Base-by-base conservation (phyloP, 2,329 filamentous ascomycete genomes). In the Aspergillus bombycis region DNA sequence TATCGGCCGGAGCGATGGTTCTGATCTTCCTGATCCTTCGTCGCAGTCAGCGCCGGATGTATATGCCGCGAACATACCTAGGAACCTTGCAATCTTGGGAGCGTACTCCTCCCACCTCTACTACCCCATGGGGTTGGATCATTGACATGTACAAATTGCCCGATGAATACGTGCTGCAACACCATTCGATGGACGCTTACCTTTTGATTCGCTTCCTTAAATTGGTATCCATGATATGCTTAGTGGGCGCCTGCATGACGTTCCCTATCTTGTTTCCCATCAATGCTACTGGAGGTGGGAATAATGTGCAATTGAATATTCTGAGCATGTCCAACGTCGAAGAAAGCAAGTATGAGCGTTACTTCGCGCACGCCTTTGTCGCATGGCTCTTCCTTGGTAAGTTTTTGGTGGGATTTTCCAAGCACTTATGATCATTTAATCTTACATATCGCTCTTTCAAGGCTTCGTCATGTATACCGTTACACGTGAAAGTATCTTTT, bases 141-240 rank as follows among this genome's bases (percentile, higher is more conserved):
- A 79, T 79, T 11, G 81, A 85, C 14, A 91, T 92, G 79, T 90
- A 87, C 80, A 85, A 85, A 70, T 77, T 88, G 23, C 83, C 85
- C 4, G 94, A 98, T 75, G 88, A 89, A 46, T 93, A 92, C 73
- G 88, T 94, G 30, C 86, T 98, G 26, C 92, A 95, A 72, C 93
- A 97, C 80, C 92, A 94, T 75, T 96, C 93, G 0, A 86, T 99
- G 66, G 94, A 99, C 76, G 91, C 91, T 36, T 98, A 94, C 78
- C 88, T 98, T 58, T 93, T 96, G 76, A 84, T 98, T 32, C 92
- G 94, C 41, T 97, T 94, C 73, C 81, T 98, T 67, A 92, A 93
- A 73, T 90, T 95, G 60, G 82, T 90, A 32, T 87, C 90, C 60
- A 84, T 91, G 64, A 90, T 96, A 68, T 94, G 91, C 79, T 86